These are phyloP conservation scores for Anisodus acutangulus DNA, from an alignment of 257 asterid genomes.

Conservation along the genomic window DNA sequence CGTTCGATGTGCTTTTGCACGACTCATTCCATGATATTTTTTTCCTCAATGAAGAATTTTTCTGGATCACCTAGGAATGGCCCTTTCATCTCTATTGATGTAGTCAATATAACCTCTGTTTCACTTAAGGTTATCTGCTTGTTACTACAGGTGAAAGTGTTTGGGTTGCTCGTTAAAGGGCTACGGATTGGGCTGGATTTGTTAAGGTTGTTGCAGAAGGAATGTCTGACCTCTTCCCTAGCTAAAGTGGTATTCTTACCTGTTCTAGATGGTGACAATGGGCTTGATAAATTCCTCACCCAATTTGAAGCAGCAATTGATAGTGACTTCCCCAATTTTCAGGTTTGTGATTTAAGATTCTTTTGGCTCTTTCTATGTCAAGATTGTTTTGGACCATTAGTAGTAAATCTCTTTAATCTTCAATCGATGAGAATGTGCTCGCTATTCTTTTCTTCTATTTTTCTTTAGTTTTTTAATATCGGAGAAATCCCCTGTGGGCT, in stretches of 20 bases:
- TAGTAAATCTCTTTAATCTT: background rate
- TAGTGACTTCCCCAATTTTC: slow-evolving; percentile 88
- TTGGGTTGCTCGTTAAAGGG: slow-evolving; percentile 86
- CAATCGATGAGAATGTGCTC: slow-evolving; percentile 8
- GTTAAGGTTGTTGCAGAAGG: slow-evolving; percentile 55
- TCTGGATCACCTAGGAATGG: background rate
- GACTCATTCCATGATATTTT: background rate
- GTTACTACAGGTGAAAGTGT: slow-evolving; percentile 71
- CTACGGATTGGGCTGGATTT: slow-evolving; percentile 69
- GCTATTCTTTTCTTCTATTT: background rate
- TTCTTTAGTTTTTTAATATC: background rate
- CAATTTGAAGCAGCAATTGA: slow-evolving; percentile 94
- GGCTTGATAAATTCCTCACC: slow-evolving; percentile 72
- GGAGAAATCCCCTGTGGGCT: background rate
- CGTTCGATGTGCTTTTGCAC: slow-evolving; percentile 8
- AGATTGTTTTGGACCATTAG: background rate
- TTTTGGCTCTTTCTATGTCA: slow-evolving; percentile 3
- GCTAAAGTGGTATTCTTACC: slow-evolving; percentile 70
- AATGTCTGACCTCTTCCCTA: slow-evolving; percentile 51
- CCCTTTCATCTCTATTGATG: background rate
- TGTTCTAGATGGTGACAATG: slow-evolving; percentile 61
- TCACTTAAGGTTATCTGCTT: slow-evolving; percentile 18
- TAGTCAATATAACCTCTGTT: slow-evolving; percentile 20
- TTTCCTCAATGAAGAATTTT: slow-evolving; percentile 13
- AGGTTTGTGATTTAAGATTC: slow-evolving; percentile 51